Evolutionary conservation across 768 basidiomycete genomes (phyloP), one percentile per base, ranked within the genome.

Genomic region (Glaciozyma antarctica): DNA sequence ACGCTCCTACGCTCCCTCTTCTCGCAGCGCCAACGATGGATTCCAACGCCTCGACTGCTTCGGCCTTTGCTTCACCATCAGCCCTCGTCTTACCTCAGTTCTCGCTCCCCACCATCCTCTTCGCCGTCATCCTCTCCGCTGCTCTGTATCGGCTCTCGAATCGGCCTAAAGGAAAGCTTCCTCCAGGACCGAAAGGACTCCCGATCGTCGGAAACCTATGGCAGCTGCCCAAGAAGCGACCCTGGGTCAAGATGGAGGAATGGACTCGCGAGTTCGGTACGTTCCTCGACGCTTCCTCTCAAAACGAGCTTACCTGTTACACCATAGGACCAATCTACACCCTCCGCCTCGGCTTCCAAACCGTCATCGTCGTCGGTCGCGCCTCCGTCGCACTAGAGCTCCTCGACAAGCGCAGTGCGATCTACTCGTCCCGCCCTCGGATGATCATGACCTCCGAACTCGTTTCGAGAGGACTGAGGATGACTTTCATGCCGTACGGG

Each of bases 401-500:
- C 26, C 64, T 73, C 47, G 72, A 73, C 53, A 67, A 69, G 41
- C 68, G 72, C 10, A 66, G 66, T 6, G 62, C 71, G 24, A 72
- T 62, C 24, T 72, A 67, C 63, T 68, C 68, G 22, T 64, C 62
- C 7, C 66, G 72, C 24, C 71, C 72, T 22, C 64, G 71, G 38
- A 62, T 68, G 45, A 63, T 73, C 58, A 69, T 73, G 67, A 61
- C 65, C 32, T 48, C 61, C 22, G 71, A 72, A 30, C 71, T 67
- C 30, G 63, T 72, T 22, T 70, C 66, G 19, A 49, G 68, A 43
- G 64, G 64, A 13, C 48, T 70, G 19, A 63, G 72, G 34, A 63
- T 73, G 63, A 72, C 71, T 16, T 73, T 73, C 57, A 72, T 73
- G 72, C 69, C 59, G 17, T 70, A 72, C 52, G 62, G 63, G 16